phyloP scores from a whole-genome alignment of 2,329 filamentous ascomycete genomes.

The Macrophomina tecta region DNA sequence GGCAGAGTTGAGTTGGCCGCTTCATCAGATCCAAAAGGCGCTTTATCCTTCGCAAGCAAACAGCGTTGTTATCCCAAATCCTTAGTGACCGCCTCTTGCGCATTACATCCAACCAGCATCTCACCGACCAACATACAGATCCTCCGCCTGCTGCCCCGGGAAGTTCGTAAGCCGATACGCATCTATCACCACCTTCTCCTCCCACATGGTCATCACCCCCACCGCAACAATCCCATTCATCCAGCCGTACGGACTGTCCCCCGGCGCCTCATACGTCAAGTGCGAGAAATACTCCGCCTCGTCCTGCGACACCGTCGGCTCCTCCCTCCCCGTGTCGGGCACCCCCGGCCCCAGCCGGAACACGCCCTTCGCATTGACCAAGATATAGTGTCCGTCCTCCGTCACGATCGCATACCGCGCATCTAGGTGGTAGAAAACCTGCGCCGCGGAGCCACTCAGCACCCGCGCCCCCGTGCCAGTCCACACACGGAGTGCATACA shows the following conservation, averaged over 20 bases:
- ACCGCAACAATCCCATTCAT: slow-evolving; percentile 1
- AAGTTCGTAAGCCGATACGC: neutral
- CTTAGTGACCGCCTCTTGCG: no score
- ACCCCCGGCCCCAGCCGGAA: neutral
- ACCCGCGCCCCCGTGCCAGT: no score
- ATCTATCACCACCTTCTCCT: neutral
- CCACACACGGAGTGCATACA: neutral
- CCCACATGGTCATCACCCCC: neutral
- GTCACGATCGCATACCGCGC: neutral
- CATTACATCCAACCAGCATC: no score
- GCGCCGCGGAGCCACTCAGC: no score
- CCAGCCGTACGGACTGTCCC: neutral
- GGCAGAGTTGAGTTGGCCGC: no score
- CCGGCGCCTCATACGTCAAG: neutral
- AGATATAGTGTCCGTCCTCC: neutral
- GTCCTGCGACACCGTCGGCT: neutral
- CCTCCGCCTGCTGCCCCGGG: neutral
- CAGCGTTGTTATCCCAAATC: no score
- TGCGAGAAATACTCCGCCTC: neutral
- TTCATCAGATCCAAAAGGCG: no score
- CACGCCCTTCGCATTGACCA: neutral
- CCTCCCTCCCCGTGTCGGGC: neutral
- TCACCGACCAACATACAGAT: neutral
- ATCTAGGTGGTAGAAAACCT: neutral
- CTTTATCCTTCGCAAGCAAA: no score